Evolutionary conservation across 148 eudicot genomes (phyloP).

Genomic region (Vaccinium vitisidaea): DNA sequence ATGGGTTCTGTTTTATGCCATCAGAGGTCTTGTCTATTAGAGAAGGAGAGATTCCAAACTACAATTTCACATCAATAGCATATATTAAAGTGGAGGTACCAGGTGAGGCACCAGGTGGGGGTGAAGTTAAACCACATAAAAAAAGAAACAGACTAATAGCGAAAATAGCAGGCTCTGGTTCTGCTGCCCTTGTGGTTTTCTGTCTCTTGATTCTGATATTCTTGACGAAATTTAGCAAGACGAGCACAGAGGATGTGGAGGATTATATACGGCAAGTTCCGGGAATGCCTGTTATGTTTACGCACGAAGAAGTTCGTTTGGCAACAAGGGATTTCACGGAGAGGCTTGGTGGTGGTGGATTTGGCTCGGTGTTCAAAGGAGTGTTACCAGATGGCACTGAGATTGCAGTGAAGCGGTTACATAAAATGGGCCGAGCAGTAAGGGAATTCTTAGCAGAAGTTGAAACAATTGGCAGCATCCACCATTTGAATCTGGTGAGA

Average conservation of each 20-base stretch:
- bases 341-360: slow-evolving; percentile 20
- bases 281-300: slow-evolving; percentile 15
- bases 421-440: slow-evolving; percentile 1
- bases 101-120: background rate
- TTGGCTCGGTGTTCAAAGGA: slow-evolving; percentile 18
- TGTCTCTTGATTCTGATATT: background rate
- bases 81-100: background rate
- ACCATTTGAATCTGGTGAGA: slow-evolving; percentile 21
- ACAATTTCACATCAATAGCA: slow-evolving; percentile 8
- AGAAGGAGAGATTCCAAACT: slow-evolving; percentile 10
- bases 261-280: slow-evolving; percentile 11
- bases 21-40: slow-evolving; percentile 10
- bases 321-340: slow-evolving; percentile 11
- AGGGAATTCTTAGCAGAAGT: slow-evolving; percentile 20
- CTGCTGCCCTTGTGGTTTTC: background rate
- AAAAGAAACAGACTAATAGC: background rate
- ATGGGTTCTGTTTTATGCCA: slow-evolving; percentile 14
- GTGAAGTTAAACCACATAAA: background rate
- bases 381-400: slow-evolving; percentile 3
- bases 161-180: background rate
- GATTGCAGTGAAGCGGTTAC: slow-evolving; percentile 17
- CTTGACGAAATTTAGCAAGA: background rate
- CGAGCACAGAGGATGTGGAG: background rate
- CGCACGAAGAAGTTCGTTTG: slow-evolving; percentile 1
- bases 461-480: slow-evolving; percentile 19